Conservation (phyloP, 2,329 filamentous ascomycete species). For the Hysterium pulicare region DNA sequence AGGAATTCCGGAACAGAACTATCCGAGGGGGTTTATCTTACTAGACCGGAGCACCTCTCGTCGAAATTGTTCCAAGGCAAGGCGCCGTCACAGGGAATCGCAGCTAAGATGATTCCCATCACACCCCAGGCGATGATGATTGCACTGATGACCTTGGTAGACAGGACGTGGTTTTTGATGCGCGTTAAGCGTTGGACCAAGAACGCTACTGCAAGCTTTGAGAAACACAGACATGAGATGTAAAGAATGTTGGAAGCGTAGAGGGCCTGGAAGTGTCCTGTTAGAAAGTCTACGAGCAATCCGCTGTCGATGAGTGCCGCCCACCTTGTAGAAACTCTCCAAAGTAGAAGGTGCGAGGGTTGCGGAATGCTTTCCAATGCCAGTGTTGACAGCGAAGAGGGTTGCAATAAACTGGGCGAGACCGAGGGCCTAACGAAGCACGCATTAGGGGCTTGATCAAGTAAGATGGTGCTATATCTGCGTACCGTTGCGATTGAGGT, state of each 20-base stretch:
- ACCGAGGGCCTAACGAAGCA: slow-evolving; percentile 4
- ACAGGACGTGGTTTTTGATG: slow-evolving; percentile 3
- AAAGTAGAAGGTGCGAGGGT: background rate
- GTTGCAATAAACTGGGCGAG: slow-evolving; percentile 4
- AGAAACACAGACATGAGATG: slow-evolving; percentile 4
- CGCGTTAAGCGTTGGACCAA: slow-evolving; percentile 7
- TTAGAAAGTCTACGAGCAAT: background rate
- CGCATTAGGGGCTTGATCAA: background rate
- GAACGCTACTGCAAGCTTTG: slow-evolving; percentile 6
- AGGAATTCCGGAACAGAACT: background rate
- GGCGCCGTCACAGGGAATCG: slow-evolving; percentile 4
- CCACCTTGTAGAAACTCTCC: slow-evolving; percentile 2
- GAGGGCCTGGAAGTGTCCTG: background rate
- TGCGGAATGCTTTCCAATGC: slow-evolving; percentile 6
- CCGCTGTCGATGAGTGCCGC: too few relatives aligned
- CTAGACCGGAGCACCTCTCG: slow-evolving; percentile 6
- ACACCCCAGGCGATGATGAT: slow-evolving; percentile 7
- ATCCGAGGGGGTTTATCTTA: background rate
- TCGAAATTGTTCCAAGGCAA: slow-evolving; percentile 2
- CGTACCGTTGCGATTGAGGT: slow-evolving; percentile 2
- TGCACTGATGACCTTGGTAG: slow-evolving; percentile 3
- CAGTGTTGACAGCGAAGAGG: slow-evolving; percentile 4
- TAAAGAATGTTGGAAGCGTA: slow-evolving; percentile 7
- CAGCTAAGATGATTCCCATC: slow-evolving; percentile 3
- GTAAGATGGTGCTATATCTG: background rate